Evolutionary conservation across 345 rosid genomes (phyloP).

Genomic region (Populus deltoides): DNA sequence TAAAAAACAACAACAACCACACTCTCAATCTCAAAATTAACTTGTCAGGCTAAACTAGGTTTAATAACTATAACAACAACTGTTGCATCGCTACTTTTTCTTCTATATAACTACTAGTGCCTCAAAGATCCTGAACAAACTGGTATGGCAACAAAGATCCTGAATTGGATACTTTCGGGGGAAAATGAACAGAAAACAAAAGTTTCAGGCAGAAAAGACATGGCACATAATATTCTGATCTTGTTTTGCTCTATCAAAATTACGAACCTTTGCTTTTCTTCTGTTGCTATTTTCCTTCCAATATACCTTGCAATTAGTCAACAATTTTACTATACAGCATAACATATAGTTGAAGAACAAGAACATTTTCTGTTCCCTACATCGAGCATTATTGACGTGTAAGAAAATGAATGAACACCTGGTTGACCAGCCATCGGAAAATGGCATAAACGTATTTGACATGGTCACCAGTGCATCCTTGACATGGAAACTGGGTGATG

Average conservation of each 20-base stretch:
- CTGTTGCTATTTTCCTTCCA: neutral
- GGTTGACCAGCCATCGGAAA: slow-evolving; percentile 2
- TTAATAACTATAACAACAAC: neutral
- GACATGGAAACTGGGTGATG: neutral
- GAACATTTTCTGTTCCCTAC: neutral
- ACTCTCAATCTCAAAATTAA: too few relatives aligned
- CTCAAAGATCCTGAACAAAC: neutral
- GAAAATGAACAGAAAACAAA: neutral
- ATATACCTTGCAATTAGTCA: neutral
- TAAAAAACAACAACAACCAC: rapidly evolving
- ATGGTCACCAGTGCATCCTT: slow-evolving; percentile 7
- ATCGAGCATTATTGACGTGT: neutral
- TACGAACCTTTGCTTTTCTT: neutral
- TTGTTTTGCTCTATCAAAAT: too few relatives aligned
- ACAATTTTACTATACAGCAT: neutral
- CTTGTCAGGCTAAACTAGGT: too few relatives aligned
- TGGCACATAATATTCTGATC: too few relatives aligned
- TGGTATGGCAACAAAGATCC: neutral
- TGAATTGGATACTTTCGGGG: neutral
- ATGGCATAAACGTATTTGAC: neutral
- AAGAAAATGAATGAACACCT: neutral
- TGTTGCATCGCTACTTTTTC: neutral
- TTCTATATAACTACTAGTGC: neutral
- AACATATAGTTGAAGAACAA: neutral
- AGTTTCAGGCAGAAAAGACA: too few relatives aligned